Evolutionary conservation across 768 basidiomycete species (phyloP).

Genomic region (Floccularia luteovirens): DNA sequence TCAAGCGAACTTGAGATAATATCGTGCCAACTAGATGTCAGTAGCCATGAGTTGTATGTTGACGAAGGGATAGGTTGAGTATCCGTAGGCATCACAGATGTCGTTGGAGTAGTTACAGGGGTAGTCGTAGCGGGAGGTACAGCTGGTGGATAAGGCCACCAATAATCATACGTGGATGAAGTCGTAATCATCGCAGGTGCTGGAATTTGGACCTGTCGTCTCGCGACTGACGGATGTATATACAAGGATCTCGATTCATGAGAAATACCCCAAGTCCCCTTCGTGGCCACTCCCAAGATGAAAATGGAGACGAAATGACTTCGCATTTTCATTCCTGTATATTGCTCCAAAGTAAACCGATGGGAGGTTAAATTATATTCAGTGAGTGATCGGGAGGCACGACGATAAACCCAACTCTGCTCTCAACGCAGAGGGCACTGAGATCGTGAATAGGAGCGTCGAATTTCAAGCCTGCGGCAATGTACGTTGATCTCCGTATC

Average conservation of each 20-base stretch:
- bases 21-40: too few relatives aligned
- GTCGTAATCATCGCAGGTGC: not conserved
- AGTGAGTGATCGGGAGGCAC: slow-evolving; percentile 32
- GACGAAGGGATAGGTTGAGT: too few relatives aligned
- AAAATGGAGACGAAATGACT: not conserved
- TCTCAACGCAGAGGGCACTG: slow-evolving; percentile 56
- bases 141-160: not conserved
- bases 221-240: too few relatives aligned
- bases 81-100: too few relatives aligned
- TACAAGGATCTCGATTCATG: too few relatives aligned
- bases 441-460: slow-evolving; percentile 57
- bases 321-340: not conserved
- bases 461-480: slow-evolving; percentile 67
- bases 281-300: not conserved
- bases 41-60: too few relatives aligned
- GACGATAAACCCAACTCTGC: slow-evolving; percentile 39
- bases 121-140: not conserved
- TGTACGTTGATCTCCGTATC: slow-evolving; percentile 70
- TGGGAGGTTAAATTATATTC: too few relatives aligned
- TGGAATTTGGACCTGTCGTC: too few relatives aligned
- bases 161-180: not conserved
- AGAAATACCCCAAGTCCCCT: too few relatives aligned
- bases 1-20: too few relatives aligned
- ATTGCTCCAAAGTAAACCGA: too few relatives aligned
- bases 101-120: not conserved